Evolutionary conservation across 2,329 filamentous ascomycete genomes (phyloP).

Genomic region (Aspergillus unguis): DNA sequence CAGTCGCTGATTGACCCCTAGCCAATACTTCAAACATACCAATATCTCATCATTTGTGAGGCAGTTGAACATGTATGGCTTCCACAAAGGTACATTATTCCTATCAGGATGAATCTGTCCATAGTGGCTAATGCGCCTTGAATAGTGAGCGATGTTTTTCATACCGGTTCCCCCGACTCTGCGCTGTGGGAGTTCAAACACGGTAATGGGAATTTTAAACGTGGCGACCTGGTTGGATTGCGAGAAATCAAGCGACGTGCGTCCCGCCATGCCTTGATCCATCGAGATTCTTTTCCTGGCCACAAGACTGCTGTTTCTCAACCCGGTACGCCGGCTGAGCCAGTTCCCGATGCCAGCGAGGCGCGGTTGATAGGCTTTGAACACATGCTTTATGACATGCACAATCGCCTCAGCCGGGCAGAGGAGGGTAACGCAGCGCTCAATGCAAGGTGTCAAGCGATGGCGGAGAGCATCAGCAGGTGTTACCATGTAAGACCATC

Average conservation of each 20-base stretch:
- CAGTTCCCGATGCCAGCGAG: constrained; percentile 75
- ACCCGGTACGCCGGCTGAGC: constrained; percentile 78
- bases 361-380: constrained; percentile 72
- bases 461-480: constrained; percentile 75
- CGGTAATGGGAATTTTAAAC: constrained; percentile 93
- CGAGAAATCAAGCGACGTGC: constrained; percentile 94
- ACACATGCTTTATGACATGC: constrained; percentile 77
- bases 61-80: constrained; percentile 98
- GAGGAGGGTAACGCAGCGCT: constrained; percentile 80
- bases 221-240: constrained; percentile 84
- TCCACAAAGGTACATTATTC: constrained; percentile 80
- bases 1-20: constrained; percentile 38
- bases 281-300: constrained; percentile 80
- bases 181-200: constrained; percentile 99
- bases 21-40: constrained; percentile 98
- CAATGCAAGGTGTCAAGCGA: constrained; percentile 73
- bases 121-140: constrained; percentile 10
- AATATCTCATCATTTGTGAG: constrained; percentile 98
- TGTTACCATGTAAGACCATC: constrained; percentile 58
- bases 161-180: constrained; percentile 88
- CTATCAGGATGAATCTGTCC: neutral
- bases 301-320: constrained; percentile 74
- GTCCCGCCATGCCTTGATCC: constrained; percentile 87
- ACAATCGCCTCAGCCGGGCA: constrained; percentile 69
- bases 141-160: constrained; percentile 94